A percentile compares a stretch with the other conserved stretches of the same genome.
These are phyloP conservation scores for Cercophora samala DNA, from an alignment of 495 filamentous ascomycete species.

Conservation along the genomic window DNA sequence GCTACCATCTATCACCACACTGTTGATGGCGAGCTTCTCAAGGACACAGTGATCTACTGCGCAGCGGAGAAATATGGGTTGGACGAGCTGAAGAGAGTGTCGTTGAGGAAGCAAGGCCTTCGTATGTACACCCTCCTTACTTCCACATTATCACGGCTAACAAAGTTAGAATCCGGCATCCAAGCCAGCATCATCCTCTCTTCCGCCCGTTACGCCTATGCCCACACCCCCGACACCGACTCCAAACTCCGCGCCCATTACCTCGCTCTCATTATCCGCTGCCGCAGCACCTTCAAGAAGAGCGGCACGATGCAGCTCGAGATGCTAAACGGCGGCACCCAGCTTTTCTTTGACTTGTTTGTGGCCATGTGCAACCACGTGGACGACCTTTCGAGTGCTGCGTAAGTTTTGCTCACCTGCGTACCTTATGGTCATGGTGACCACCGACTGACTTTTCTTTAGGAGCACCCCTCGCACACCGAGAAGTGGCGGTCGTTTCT, in stretches of 20 bases:
- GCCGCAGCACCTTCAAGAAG: slow-evolving; percentile 79
- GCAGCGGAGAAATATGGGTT: slow-evolving; percentile 78
- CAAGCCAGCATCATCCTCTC: slow-evolving; percentile 79
- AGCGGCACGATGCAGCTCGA: slow-evolving; percentile 96
- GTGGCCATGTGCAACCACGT: slow-evolving; percentile 92
- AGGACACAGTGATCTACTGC: slow-evolving; percentile 90
- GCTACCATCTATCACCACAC: slow-evolving; percentile 67
- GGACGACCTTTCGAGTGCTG: slow-evolving; percentile 52
- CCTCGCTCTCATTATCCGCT: slow-evolving; percentile 84
- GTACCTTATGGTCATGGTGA: slow-evolving; percentile 4
- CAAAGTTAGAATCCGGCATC: slow-evolving; percentile 62
- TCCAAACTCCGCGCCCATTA: slow-evolving; percentile 88
- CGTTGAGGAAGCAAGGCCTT: slow-evolving; percentile 81
- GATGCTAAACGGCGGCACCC: slow-evolving; percentile 77
- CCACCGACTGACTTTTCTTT: background rate
- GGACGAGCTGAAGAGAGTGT: slow-evolving; percentile 75
- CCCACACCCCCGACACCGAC: slow-evolving; percentile 82
- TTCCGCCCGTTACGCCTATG: slow-evolving; percentile 82
- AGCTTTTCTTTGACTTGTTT: slow-evolving; percentile 89
- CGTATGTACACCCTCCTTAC: slow-evolving; percentile 35
- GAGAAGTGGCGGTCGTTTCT: slow-evolving; percentile 39
- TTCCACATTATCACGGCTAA: background rate
- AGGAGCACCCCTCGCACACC: slow-evolving; percentile 46
- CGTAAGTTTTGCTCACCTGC: slow-evolving; percentile 34
- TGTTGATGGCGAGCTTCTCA: slow-evolving; percentile 66